Base-by-base conservation (phyloP, 345 rosid genomes). In the Salix suchowensis region DNA sequence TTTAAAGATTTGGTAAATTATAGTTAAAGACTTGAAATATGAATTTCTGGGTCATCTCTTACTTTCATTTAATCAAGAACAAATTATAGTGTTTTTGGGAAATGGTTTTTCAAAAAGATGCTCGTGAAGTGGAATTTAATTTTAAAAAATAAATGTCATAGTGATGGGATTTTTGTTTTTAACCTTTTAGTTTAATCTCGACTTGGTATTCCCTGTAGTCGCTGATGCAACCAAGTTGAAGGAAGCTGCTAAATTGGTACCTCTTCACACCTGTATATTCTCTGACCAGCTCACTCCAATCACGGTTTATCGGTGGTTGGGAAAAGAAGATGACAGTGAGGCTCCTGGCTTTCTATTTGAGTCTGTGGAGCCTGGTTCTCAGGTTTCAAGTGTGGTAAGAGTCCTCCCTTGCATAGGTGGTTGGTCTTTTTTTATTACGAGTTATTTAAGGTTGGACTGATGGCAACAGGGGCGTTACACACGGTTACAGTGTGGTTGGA, bases 341-440 rank as follows among this genome's bases (percentile, higher is more conserved):
- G 88, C 93, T 70, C 97, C 99, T 0, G 91, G 97, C 81, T 96
- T 96, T 80, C 94, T 91, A 23, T 96, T 85, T 39, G 98, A 96
- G 82, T 86, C 98, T 1, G 94, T 91, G 19, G 89, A 93, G 84
- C 93, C 96, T 23, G 93, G 94, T 74, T 54, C 75, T 73, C 80
- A n/a, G 73, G 67, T 65, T 82, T 91, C 97, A 19, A 88, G 44
- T 70, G 88, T 93, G 71, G 98, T 93, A 88, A 84, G 80, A 60
- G 14, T 67, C 64, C 15, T 40, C 68, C 54, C 16, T 52, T 67
- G 46, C 62, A 13, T 64, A 39, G 10, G 54, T 0, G 9, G 21
- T n/a, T 32, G 37, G 7, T 7, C 19, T 44, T 16, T 60, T 42
- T 42, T 39, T 32, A 36, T 21, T 60, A 65, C 3, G 24, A 39